Conservation (phyloP, 192 early-diverging fungal species). For the Chytriomyces hyalinus region DNA sequence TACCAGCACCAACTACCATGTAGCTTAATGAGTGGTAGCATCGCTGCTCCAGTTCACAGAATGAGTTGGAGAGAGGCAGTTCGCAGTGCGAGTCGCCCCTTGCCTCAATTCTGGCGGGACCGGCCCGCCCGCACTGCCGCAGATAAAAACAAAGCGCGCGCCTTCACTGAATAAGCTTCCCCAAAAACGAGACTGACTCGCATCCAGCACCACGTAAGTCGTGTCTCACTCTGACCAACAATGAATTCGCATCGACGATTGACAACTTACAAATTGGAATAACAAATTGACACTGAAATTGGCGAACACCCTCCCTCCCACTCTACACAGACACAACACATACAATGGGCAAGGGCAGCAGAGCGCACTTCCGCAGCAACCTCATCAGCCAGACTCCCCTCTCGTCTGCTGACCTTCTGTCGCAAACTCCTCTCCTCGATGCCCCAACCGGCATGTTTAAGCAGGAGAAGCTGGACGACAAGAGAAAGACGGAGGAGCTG, state of each 20-base stretch:
- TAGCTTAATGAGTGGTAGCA: too few species aligned
- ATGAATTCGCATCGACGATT: not conserved
- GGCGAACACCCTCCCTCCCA: not conserved
- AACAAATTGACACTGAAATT: not conserved
- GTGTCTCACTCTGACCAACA: not conserved
- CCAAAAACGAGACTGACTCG: not conserved
- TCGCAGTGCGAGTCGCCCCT: too few species aligned
- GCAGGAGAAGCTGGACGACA: not conserved
- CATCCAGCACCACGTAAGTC: not conserved
- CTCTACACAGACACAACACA: not conserved
- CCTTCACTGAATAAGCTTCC: not conserved
- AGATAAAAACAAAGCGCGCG: too few species aligned
- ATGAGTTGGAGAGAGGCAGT: too few species aligned
- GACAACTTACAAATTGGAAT: not conserved
- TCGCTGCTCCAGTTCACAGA: too few species aligned
- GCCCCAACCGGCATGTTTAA: conserved; percentile 30
- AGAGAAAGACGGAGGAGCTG: not conserved
- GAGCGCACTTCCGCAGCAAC: conserved; percentile 47
- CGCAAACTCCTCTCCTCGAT: conserved; percentile 21
- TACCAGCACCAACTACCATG: too few species aligned
- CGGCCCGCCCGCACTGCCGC: too few species aligned
- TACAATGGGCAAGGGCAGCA: conserved; percentile 54
- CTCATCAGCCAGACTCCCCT: conserved; percentile 32
- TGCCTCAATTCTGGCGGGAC: too few species aligned
- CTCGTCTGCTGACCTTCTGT: conserved; percentile 44